These are phyloP conservation scores for Diospyros lotus DNA, from an alignment of 148 eudicot species.

Conservation along the genomic window DNA sequence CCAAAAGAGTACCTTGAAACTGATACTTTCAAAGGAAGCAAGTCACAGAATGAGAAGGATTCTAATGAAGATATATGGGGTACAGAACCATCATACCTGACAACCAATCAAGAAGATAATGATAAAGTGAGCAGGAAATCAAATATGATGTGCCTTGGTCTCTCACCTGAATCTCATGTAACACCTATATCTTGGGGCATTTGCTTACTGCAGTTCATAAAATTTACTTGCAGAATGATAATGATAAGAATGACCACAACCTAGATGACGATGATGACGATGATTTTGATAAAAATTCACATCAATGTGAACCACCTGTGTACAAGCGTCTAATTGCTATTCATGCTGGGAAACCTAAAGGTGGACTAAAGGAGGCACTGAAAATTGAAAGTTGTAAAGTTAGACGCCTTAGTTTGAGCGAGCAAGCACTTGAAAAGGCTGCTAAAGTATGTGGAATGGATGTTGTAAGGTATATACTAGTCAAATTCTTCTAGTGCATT, in stretches of 20 bases:
- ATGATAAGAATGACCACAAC: constrained; percentile 25
- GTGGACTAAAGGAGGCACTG: constrained; percentile 60
- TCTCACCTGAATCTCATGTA: background rate
- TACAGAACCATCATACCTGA: constrained; percentile 27
- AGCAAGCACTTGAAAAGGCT: constrained; percentile 73
- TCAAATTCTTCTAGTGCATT: background rate
- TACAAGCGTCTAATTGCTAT: constrained; percentile 66
- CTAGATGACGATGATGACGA: constrained; percentile 34
- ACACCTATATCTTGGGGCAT: background rate
- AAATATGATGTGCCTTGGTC: constrained; percentile 1
- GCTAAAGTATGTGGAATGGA: constrained; percentile 50
- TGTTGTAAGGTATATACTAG: constrained; percentile 52
- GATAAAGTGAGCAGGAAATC: constrained; percentile 26
- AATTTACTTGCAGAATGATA: constrained; percentile 28
- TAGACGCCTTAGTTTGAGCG: constrained; percentile 85
- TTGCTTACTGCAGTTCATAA: constrained; percentile 4
- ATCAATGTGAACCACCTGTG: constrained; percentile 31
- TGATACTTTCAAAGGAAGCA: constrained; percentile 22
- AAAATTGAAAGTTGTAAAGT: constrained; percentile 61
- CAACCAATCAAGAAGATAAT: constrained; percentile 24
- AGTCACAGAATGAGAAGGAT: constrained; percentile 33
- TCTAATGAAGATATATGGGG: constrained; percentile 49
- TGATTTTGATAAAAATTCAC: constrained; percentile 16
- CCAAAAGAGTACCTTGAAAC: constrained; percentile 80
- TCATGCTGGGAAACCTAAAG: constrained; percentile 68